Conservation (phyloP, 2,329 filamentous ascomycete genomes). For the Colletotrichum abscissum region DNA sequence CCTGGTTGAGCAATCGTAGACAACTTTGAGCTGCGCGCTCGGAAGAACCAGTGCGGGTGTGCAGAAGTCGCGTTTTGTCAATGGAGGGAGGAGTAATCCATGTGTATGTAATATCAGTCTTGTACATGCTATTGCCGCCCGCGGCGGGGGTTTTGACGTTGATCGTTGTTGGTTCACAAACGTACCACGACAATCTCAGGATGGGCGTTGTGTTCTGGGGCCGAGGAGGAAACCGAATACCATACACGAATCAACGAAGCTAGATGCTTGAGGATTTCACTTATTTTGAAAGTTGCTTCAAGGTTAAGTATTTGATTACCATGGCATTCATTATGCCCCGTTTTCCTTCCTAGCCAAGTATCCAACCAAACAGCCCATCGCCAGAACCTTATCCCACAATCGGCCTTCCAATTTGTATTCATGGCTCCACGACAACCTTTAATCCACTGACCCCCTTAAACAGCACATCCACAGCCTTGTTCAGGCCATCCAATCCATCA, state of each 20-base stretch:
- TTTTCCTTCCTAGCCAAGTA: not conserved
- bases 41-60: not conserved
- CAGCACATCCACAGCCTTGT: constrained; percentile 16
- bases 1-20: not conserved
- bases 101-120: constrained; percentile 18
- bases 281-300: not conserved
- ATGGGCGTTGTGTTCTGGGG: not conserved
- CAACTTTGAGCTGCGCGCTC: too few species aligned
- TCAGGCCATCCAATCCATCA: not conserved
- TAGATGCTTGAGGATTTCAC: not conserved
- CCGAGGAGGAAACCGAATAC: not conserved
- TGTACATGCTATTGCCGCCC: not conserved
- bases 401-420: not conserved
- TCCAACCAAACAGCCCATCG: too few species aligned
- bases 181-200: not conserved
- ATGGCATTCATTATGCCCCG: not conserved
- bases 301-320: not conserved
- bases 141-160: not conserved
- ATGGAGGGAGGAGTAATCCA: constrained; percentile 4
- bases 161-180: not conserved
- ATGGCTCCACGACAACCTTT: constrained; percentile 20
- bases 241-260: not conserved
- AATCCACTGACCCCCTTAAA: constrained; percentile 16
- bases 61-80: not conserved
- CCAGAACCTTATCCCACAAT: too few species aligned